phyloP scores from a whole-genome alignment of 2,329 filamentous ascomycete species.

The Sarocladium oryzae region DNA sequence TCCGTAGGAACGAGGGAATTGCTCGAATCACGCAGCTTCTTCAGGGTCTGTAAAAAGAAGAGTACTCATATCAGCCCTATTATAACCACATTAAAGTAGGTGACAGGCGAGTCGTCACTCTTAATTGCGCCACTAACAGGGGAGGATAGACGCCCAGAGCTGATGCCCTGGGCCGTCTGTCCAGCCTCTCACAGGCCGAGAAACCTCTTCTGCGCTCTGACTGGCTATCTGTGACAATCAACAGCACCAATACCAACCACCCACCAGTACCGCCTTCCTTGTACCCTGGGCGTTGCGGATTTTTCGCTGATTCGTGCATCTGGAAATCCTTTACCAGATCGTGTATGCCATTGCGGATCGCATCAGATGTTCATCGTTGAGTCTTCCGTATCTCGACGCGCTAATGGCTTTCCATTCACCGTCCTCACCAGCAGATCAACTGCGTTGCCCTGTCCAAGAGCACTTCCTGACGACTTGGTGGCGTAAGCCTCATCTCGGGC shows the following conservation, averaged over 20 bases:
- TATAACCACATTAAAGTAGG: not conserved
- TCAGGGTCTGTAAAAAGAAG: not conserved
- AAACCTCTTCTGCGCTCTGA: slow-evolving; percentile 3
- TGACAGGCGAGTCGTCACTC: not conserved
- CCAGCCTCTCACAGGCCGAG: slow-evolving; percentile 2
- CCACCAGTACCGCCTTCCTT: not conserved
- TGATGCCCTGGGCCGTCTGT: not conserved
- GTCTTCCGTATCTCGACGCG: not conserved
- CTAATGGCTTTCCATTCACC: not conserved
- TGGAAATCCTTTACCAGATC: not conserved
- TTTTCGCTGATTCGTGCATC: not conserved
- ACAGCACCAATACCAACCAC: slow-evolving; percentile 2
- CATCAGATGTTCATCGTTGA: not conserved
- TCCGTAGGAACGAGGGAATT: not conserved
- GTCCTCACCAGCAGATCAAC: not conserved
- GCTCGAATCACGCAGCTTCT: not conserved
- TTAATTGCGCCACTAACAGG: not conserved
- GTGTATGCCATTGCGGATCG: not conserved
- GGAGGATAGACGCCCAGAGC: not conserved
- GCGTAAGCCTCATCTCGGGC: not conserved
- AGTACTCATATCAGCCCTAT: not conserved
- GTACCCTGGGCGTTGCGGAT: not conserved
- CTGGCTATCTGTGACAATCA: not conserved
- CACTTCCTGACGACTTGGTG: not conserved
- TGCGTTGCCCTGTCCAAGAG: not conserved